Base-by-base conservation (phyloP, 306 rosid genomes). In the Castanospermum australe region DNA sequence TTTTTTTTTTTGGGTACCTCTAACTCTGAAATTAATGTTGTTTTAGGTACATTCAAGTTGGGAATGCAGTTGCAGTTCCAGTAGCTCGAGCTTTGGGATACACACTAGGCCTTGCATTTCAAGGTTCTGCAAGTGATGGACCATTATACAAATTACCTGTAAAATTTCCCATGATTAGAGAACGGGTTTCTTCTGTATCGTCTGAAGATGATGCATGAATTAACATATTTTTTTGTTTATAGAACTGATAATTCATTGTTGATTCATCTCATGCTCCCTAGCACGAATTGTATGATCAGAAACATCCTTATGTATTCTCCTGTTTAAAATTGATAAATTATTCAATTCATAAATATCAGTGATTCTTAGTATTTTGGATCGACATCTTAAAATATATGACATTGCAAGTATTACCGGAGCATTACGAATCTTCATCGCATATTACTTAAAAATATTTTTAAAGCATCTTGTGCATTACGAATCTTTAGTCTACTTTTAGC, bases 11-110 rank as follows among this genome's bases (percentile, higher is more conserved):
- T 38, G 8, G 10, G 30, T 30, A 54, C 5, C 32, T 52, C 55
- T 13, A 47, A 38, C 4, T 9, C 17, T 38, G 4, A 55, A 24
- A 11, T 35, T 35, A 17, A 9, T 81, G 13, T 51, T 71, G 17
- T 70, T 80, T 60, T 62, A 94, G 98, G 81, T 94, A 94, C 67
- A 88, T 86, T 14, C 98, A 94, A 84, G 93, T 92, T 30, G 98
- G 98, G 8, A 94, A 94, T 76, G 98, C 98, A 0, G 98, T 94
- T 2, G 97, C 98, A 1, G 91, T 94, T 48, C 98, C 97, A 0
- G 98, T 92, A 0, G 91, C 93, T 3, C 75, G 94, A 39, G 97
- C 92, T 0, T 72, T 94, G 17, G 98, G 98, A 8, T 92, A 88
- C 57, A 71, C 93, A 0, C 81, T 94, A 4, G 98, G 93, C 0